Percentiles rank a stretch among this genome's conserved stretches.
Evolutionary conservation across 192 early-diverging fungal genomes (phyloP).

Genomic region (Gaertneriomyces sp.): DNA sequence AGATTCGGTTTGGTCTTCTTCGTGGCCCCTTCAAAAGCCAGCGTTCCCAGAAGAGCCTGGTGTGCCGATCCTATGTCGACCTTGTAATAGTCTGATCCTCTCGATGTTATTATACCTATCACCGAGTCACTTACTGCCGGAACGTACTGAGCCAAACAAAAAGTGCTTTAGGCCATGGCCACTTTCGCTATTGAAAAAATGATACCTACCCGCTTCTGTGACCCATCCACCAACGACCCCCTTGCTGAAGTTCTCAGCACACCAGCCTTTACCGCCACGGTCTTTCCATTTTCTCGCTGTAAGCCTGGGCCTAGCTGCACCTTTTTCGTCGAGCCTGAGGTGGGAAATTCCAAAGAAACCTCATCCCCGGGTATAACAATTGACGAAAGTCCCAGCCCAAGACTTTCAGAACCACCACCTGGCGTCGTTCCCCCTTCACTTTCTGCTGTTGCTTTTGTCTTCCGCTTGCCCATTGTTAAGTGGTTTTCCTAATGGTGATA

Average conservation of each 20-base stretch:
- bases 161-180: neutral
- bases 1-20: constrained; percentile 86
- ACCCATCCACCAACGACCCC: constrained; percentile 76
- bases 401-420: no score
- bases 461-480: no score
- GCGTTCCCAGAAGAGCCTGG: constrained; percentile 65
- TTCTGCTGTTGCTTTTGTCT: no score
- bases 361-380: constrained; percentile 24
- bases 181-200: neutral
- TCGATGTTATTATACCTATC: constrained; percentile 68
- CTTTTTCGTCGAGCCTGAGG: neutral
- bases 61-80: constrained; percentile 95
- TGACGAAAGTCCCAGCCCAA: no score
- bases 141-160: constrained; percentile 65
- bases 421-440: no score
- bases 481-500: no score
- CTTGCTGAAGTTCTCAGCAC: constrained; percentile 57
- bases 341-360: constrained; percentile 1
- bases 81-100: constrained; percentile 71
- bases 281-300: constrained; percentile 57
- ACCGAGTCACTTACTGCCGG: constrained; percentile 82
- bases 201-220: constrained; percentile 67
- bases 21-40: constrained; percentile 94
- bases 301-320: constrained; percentile 82
- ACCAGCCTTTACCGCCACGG: constrained; percentile 72